Base-by-base conservation (phyloP, 2,329 filamentous ascomycete genomes). In the Dissoconium aciculare region DNA sequence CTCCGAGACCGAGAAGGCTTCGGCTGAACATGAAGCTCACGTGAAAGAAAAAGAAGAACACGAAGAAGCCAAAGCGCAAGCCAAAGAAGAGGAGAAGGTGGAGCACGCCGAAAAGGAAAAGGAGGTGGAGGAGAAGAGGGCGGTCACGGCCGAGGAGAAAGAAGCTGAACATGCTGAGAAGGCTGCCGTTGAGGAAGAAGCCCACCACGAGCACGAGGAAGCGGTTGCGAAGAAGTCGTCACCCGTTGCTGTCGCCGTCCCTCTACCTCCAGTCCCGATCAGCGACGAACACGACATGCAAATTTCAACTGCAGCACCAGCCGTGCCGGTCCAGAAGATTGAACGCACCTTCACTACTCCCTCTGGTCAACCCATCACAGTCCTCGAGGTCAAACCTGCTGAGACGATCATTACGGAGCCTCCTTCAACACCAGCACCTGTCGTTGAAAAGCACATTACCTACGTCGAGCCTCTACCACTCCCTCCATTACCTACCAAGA, bases 341-440 rank as follows among this genome's bases (percentile, higher is more conserved):
- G n/a, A 8, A 23, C 19, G 27, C 15, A 28, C 27, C 15, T 28
- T 28, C 27, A 28, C 27, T 15, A 28, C 27, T 9, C 15, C 27
- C 15, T 14, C 27, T n/a, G 27, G 27, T 11, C 27, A 28, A 12
- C 14, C 27, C 8, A 11, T 28, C 14, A 28, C 27, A 2, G 27
- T 28, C 8, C 9, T 28, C 9, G 27, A 28, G 27, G 13, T 15
- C 11, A 13, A 13, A 6, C 13, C 15, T 15, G 8, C 15, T 2
- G 27, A 15, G 8, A 8, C 12, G 13, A 15, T n/a, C 11, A 11
- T 15, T 10, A 15, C 27, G 6, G 27, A 28, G 11, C 27, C 11
- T 3, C 11, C 17, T 11, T 9, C 3, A 11, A 11, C 11, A 5
- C 13, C 17, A 10, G 13, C 27, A 9, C 12, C 17, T 8, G 13